A percentile compares a stretch with the other conserved stretches of the same genome.
Conservation (phyloP, 305 asterid genomes). For the Petunia hybrid region DNA sequence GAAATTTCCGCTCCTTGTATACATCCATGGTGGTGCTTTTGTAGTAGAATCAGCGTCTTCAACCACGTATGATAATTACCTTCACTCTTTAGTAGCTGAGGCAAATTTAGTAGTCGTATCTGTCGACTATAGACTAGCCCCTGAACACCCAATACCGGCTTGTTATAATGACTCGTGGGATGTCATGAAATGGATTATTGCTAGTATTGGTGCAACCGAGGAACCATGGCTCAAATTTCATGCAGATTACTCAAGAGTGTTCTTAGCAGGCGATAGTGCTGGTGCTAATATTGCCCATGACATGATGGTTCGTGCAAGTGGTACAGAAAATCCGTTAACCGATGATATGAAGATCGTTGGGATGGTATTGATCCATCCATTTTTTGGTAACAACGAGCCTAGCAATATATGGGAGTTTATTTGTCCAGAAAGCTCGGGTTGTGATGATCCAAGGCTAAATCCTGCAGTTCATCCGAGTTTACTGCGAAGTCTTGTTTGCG, state of each 20-base stretch:
- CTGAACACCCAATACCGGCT: slow-evolving; percentile 49
- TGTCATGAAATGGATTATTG: slow-evolving; percentile 45
- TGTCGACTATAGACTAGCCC: slow-evolving; percentile 50
- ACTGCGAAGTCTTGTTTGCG: slow-evolving; percentile 39
- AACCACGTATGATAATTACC: slow-evolving; percentile 37
- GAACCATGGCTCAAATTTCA: slow-evolving; percentile 44
- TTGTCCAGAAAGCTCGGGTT: slow-evolving; percentile 30
- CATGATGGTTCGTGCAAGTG: slow-evolving; percentile 18
- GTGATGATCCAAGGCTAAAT: slow-evolving; percentile 45
- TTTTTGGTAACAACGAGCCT: slow-evolving; percentile 31
- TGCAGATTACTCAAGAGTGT: slow-evolving; percentile 38
- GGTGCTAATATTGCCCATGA: slow-evolving; percentile 58
- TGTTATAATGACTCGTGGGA: slow-evolving; percentile 51
- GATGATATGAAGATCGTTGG: not conserved
- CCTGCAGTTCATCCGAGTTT: slow-evolving; percentile 44
- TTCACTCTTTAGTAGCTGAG: slow-evolving; percentile 40
- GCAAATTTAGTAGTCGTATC: slow-evolving; percentile 48
- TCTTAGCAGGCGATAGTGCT: slow-evolving; percentile 52
- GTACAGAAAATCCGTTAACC: not conserved
- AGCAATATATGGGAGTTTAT: slow-evolving; percentile 25
- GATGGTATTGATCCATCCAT: slow-evolving; percentile 35
- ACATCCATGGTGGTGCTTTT: slow-evolving; percentile 62
- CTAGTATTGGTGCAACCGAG: slow-evolving; percentile 25
- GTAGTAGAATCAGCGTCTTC: slow-evolving; percentile 45
- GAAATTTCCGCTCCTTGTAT: slow-evolving; percentile 52